Evolutionary conservation across 2,329 filamentous ascomycete genomes (phyloP), one percentile per base, ranked within the genome.

Genomic region (Arthrobotrys musiformis): DNA sequence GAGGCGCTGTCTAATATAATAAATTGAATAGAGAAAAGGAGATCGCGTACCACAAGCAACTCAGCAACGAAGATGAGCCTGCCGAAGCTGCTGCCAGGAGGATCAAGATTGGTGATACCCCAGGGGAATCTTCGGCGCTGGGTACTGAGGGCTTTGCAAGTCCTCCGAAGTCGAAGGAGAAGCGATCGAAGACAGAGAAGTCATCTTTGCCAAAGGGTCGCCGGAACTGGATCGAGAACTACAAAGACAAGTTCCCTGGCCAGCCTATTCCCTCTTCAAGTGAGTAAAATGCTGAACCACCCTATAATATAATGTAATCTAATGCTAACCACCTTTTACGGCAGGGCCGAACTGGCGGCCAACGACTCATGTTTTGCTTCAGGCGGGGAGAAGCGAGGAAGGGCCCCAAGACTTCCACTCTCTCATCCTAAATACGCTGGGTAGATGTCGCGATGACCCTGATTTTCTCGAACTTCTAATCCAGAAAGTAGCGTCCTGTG

Each of bases 371-470:
- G 58, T 48, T 0, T 2, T 76, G 2, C 46, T 76, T 15, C 37
- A 66, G n/a, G 72, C 72, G 0, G 72, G 72, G 1, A 56, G 40
- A 24, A n/a, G 64, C 0, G 48, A 52, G 1, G 9, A 70, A 9
- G 64, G 64, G 4, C 72, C 72, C 1, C 64, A 62, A 15, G 72
- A 76, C 46, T 50, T 70, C 42, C 35, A 54, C 30, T 52, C 48
- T 5, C 52, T 22, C n/a, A 44, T 70, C 13, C 50, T 70, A 40
- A 70, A 37, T 26, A 4, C 66, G 6, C 37, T 76, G 24, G 4
- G 48, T 19, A 30, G 48, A 42, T 70, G 58, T n/a, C 28, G 35
- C 1, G 35, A 24, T 1, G 48, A 70, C n/a, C 37, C 35, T 4
- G 37, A 58, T 2, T 70, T 70, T 24, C 42, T 52, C 4, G 17